These are phyloP conservation scores for Populus deltoides DNA, from an alignment of 345 rosid genomes.

Conservation along the genomic window DNA sequence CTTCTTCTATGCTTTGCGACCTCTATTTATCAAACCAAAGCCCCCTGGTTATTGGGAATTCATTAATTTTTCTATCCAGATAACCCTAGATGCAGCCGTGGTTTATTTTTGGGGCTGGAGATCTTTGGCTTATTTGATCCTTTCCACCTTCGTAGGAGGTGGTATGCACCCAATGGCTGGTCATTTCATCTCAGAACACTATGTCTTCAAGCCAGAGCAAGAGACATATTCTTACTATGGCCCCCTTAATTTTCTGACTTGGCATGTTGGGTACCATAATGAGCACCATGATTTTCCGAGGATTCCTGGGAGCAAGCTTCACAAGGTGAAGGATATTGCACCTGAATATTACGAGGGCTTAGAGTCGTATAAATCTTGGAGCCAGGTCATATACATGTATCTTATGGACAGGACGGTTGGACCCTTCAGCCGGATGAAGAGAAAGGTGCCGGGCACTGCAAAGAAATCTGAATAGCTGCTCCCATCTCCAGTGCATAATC, in stretches of 20 bases:
- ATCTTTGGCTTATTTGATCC: slow-evolving; percentile 65
- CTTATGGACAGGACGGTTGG: slow-evolving; percentile 63
- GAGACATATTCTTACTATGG: slow-evolving; percentile 91
- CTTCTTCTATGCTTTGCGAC: slow-evolving; percentile 84
- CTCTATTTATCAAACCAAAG: slow-evolving; percentile 77
- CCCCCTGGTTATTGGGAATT: slow-evolving; percentile 86
- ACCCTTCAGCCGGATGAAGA: slow-evolving; percentile 86
- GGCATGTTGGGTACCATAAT: slow-evolving; percentile 87
- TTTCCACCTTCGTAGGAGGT: slow-evolving; percentile 89
- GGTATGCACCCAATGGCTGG: slow-evolving; percentile 94
- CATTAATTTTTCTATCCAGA: slow-evolving; percentile 52
- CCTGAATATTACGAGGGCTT: slow-evolving; percentile 65
- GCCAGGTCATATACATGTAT: slow-evolving; percentile 86
- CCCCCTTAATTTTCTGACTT: slow-evolving; percentile 69
- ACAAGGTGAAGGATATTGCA: slow-evolving; percentile 83
- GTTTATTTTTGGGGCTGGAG: slow-evolving; percentile 68
- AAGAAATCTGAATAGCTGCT: slow-evolving; percentile 55
- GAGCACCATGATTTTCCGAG: slow-evolving; percentile 95
- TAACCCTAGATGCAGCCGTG: slow-evolving; percentile 47
- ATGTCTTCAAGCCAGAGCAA: slow-evolving; percentile 71
- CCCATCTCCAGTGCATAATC: not conserved
- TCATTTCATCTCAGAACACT: slow-evolving; percentile 88
- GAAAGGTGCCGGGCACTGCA: slow-evolving; percentile 39
- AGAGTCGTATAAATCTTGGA: slow-evolving; percentile 69
- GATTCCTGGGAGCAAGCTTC: slow-evolving; percentile 74